phyloP scores from a whole-genome alignment of 2,329 filamentous ascomycete species.

The Claviceps purpurea region DNA sequence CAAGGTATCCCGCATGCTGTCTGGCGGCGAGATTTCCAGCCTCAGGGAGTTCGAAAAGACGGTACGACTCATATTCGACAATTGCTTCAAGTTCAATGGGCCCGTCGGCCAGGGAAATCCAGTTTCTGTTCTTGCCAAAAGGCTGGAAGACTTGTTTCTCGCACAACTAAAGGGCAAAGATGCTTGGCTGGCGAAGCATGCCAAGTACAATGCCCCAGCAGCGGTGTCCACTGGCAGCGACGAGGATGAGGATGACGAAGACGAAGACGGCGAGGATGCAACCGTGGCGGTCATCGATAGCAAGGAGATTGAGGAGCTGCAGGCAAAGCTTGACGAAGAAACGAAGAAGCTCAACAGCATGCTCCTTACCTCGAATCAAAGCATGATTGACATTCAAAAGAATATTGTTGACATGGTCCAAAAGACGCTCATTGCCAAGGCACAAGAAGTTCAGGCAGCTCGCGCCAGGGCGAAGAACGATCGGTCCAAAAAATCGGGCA shows the following conservation, averaged over 20 bases:
- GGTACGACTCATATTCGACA: slow-evolving; percentile 69
- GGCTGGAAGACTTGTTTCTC: slow-evolving; percentile 64
- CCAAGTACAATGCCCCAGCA: slow-evolving; percentile 38
- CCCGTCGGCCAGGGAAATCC: slow-evolving; percentile 45
- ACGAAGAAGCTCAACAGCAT: slow-evolving; percentile 43
- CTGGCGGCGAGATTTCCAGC: slow-evolving; percentile 63
- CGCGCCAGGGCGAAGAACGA: slow-evolving; percentile 37
- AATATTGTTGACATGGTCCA: slow-evolving; percentile 53
- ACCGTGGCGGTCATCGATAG: slow-evolving; percentile 28
- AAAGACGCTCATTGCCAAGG: slow-evolving; percentile 61
- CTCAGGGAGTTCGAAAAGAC: slow-evolving; percentile 79
- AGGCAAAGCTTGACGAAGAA: slow-evolving; percentile 40
- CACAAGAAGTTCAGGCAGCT: slow-evolving; percentile 43
- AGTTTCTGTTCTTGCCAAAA: slow-evolving; percentile 58
- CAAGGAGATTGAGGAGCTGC: slow-evolving; percentile 37
- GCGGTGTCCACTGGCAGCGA: slow-evolving; percentile 52
- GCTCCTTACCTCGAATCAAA: slow-evolving; percentile 36
- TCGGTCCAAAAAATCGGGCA: slow-evolving; percentile 46
- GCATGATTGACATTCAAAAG: slow-evolving; percentile 42
- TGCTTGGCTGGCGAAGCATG: slow-evolving; percentile 66
- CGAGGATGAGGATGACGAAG: slow-evolving; percentile 60
- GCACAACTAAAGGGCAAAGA: slow-evolving; percentile 65
- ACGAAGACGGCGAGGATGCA: slow-evolving; percentile 35
- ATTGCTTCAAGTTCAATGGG: slow-evolving; percentile 84
- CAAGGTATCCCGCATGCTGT: slow-evolving; percentile 68